Conservation (phyloP, 306 rosid genomes). For the Ormosia emarginata region DNA sequence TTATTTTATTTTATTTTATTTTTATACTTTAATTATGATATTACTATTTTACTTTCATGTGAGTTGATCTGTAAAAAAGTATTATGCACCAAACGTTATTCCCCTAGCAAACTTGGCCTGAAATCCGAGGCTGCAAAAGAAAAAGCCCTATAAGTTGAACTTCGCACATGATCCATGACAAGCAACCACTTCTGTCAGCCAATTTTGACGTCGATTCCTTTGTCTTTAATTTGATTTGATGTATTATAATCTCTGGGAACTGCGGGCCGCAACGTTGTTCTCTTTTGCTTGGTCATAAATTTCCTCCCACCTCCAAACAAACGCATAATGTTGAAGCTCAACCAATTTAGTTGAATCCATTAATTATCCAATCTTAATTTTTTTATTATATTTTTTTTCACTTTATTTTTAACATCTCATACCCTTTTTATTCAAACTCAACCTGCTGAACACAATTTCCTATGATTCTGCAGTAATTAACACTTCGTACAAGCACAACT, state of each 20-base stretch:
- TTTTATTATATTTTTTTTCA: too few relatives aligned
- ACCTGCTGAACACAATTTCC: neutral
- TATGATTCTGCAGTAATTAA: neutral
- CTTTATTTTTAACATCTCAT: too few relatives aligned
- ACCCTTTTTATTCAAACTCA: neutral
- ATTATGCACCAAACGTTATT: neutral
- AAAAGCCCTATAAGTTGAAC: neutral
- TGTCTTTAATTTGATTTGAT: neutral
- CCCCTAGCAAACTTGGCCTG: neutral
- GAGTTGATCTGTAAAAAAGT: neutral
- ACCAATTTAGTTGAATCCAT: constrained; percentile 30
- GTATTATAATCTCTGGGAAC: neutral
- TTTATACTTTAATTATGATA: neutral
- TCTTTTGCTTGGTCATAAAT: neutral
- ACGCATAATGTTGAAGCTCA: neutral
- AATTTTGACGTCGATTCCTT: neutral
- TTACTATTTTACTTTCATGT: too few relatives aligned
- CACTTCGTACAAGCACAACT: neutral
- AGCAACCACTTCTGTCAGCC: neutral
- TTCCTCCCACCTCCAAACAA: neutral
- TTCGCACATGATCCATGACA: neutral
- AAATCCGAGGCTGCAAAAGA: neutral
- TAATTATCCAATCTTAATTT: too few relatives aligned
- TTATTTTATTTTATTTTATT: too few relatives aligned
- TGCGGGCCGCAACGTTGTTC: constrained; percentile 19